Conservation (phyloP, 306 rosid species). For the Quillaja saponaria region DNA sequence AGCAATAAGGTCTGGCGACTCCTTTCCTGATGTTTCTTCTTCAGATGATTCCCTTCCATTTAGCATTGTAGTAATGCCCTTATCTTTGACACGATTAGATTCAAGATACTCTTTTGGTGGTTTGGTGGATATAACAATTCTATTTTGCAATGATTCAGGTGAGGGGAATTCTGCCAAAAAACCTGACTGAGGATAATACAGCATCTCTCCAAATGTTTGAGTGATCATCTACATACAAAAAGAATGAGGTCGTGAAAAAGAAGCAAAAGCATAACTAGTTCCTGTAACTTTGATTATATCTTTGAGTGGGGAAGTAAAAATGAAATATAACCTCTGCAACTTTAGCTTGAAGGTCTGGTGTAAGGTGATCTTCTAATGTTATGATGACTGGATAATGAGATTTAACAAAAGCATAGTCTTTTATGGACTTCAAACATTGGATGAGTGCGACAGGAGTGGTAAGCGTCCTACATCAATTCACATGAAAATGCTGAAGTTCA, state of each 20-base stretch:
- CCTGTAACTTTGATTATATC: background rate
- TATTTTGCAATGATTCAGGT: conserved; percentile 71
- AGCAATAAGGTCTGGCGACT: conserved; percentile 23
- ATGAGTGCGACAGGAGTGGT: conserved; percentile 77
- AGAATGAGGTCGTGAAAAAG: conserved; percentile 19
- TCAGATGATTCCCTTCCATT: conserved; percentile 52
- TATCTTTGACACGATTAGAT: conserved; percentile 43
- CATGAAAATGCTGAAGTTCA: conserved; percentile 4
- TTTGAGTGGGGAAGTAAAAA: background rate
- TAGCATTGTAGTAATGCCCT: conserved; percentile 16
- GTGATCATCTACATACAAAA: conserved; percentile 57
- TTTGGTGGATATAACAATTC: conserved; percentile 78
- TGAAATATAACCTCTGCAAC: conserved; percentile 68
- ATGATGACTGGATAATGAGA: conserved; percentile 83
- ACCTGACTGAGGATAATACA: conserved; percentile 61
- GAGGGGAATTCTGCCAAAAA: conserved; percentile 68
- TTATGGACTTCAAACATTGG: conserved; percentile 83
- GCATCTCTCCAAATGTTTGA: conserved; percentile 67
- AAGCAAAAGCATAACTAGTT: conserved; percentile 1
- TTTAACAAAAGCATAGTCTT: conserved; percentile 74
- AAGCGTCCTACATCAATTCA: conserved; percentile 65
- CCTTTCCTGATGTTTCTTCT: conserved; percentile 38
- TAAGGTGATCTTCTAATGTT: conserved; percentile 90
- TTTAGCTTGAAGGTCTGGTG: conserved; percentile 74
- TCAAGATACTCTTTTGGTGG: conserved; percentile 72